Percentiles rank a stretch among this genome's conserved stretches.
Conservation (phyloP, 345 rosid genomes). For the Toxicodendron radicans region DNA sequence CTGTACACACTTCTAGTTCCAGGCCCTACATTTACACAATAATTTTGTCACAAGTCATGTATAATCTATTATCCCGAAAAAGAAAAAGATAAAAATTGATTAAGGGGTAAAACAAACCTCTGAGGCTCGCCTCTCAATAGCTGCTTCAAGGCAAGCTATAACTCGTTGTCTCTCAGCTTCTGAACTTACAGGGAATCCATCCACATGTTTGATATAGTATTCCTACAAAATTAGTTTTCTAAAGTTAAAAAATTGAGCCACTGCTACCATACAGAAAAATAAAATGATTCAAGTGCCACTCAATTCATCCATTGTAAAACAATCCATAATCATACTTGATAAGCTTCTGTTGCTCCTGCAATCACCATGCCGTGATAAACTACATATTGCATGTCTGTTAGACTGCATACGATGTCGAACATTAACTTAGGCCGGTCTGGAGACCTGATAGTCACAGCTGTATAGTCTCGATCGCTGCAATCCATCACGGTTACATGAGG, state of each 20-base stretch:
- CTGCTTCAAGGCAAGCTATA: conserved; percentile 57
- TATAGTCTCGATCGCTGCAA: conserved; percentile 43
- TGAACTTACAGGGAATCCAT: conserved; percentile 55
- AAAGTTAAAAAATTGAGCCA: background rate
- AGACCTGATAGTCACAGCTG: conserved; percentile 41
- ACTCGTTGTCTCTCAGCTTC: conserved; percentile 60
- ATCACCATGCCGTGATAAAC: conserved; percentile 51
- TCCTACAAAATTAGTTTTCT: conserved; percentile 38
- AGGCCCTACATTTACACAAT: conserved; percentile 38
- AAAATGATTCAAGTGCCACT: too few relatives aligned
- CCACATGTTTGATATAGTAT: conserved; percentile 61
- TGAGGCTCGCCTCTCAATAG: conserved; percentile 52
- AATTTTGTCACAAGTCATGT: background rate
- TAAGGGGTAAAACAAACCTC: conserved; percentile 27
- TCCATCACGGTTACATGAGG: conserved; percentile 38
- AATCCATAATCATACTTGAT: conserved; percentile 32
- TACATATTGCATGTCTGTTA: conserved; percentile 54
- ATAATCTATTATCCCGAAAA: background rate
- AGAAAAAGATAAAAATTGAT: background rate
- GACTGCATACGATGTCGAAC: conserved; percentile 44
- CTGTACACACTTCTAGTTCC: conserved; percentile 48
- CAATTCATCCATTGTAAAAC: background rate
- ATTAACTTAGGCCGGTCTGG: conserved; percentile 42
- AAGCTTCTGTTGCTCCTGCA: conserved; percentile 40
- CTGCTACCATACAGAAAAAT: background rate